Conservation (phyloP, 306 rosid genomes). For the Rosa chinensis region DNA sequence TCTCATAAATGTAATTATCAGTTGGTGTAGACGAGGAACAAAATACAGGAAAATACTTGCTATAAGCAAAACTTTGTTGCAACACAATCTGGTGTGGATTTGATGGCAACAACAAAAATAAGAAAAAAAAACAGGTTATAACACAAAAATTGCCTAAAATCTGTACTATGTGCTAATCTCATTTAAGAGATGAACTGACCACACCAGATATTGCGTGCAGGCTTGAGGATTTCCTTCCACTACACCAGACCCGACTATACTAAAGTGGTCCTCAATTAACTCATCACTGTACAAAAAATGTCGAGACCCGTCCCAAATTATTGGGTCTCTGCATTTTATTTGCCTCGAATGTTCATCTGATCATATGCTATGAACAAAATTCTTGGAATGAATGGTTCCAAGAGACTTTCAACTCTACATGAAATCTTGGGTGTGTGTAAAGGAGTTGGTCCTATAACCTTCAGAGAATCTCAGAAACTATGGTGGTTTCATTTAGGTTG, state of each 20-base stretch:
- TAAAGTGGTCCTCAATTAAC: conserved; percentile 32
- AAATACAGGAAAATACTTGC: no score
- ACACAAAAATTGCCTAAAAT: background rate
- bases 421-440: background rate
- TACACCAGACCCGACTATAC: conserved; percentile 18
- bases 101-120: background rate
- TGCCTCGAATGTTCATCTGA: conserved; percentile 5
- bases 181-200: conserved; percentile 31
- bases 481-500: conserved; percentile 42
- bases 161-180: conserved; percentile 38
- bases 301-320: conserved; percentile 45
- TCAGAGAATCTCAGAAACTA: conserved; percentile 12
- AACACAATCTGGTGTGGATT: background rate
- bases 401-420: conserved; percentile 1
- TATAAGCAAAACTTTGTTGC: background rate
- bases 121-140: background rate
- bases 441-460: background rate
- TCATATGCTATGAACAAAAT: conserved; percentile 21
- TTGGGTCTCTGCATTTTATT: conserved; percentile 27
- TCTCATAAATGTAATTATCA: no score
- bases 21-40: background rate
- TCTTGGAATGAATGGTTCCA: conserved; percentile 14
- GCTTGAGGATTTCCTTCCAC: conserved; percentile 3
- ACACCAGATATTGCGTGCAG: background rate
- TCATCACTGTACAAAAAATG: conserved; percentile 50